phyloP scores from a whole-genome alignment of 2,329 filamentous ascomycete species.

The Metarhizium album region DNA sequence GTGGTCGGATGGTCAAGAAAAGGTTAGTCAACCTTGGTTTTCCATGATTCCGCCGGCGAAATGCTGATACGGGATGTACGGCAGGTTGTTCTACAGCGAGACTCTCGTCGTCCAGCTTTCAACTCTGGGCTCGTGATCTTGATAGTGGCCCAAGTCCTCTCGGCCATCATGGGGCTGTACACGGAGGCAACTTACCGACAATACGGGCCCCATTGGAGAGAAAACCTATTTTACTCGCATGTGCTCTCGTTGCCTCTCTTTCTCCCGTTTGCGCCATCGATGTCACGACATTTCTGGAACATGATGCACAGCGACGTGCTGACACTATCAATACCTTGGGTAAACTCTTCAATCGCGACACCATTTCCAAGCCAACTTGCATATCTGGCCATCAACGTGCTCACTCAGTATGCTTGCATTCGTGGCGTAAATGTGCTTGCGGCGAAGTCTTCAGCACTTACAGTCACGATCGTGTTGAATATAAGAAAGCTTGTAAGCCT shows the following conservation, averaged over 20 bases:
- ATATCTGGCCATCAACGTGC: conserved; percentile 63
- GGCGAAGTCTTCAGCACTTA: conserved; percentile 78
- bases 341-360: conserved; percentile 5
- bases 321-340: conserved; percentile 14
- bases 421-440: conserved; percentile 92
- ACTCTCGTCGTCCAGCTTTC: conserved; percentile 19
- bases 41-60: background rate
- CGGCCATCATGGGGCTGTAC: conserved; percentile 90
- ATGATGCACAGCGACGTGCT: conserved; percentile 56
- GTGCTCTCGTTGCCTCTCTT: conserved; percentile 68
- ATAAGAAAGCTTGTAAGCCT: conserved; percentile 89
- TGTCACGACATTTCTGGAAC: conserved; percentile 51
- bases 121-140: conserved; percentile 67
- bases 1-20: conserved; percentile 77
- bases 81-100: background rate
- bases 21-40: conserved; percentile 43
- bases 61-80: background rate
- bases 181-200: conserved; percentile 80
- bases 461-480: conserved; percentile 93
- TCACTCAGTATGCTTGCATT: conserved; percentile 92
- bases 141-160: conserved; percentile 78
- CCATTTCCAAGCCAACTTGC: conserved; percentile 56
- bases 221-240: conserved; percentile 91
- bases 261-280: conserved; percentile 55
- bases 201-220: conserved; percentile 85